A percentile compares a stretch with the other conserved stretches of the same genome.
Conservation (phyloP, 2,329 filamentous ascomycete species). For the Alternaria viburni region DNA sequence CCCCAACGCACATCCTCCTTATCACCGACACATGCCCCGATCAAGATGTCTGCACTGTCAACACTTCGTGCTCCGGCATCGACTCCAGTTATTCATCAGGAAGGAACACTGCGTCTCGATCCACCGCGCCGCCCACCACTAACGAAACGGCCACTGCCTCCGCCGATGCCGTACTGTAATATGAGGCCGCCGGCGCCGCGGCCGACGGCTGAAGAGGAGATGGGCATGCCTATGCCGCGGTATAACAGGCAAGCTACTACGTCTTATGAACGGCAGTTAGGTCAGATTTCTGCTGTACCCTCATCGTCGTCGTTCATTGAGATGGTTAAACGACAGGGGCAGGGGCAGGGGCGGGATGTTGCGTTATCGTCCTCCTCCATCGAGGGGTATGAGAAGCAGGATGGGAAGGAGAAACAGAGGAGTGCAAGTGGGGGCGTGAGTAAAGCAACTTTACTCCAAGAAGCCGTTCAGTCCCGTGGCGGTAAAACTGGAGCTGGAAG, state of each 20-base stretch:
- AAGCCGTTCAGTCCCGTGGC: not conserved
- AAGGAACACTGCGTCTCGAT: not conserved
- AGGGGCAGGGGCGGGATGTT: no score
- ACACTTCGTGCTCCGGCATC: no score
- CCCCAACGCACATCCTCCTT: not conserved
- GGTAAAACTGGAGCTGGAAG: no score
- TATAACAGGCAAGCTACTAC: not conserved
- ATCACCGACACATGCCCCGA: not conserved
- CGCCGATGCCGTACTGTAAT: not conserved
- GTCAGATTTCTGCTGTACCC: not conserved
- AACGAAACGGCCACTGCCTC: accelerated
- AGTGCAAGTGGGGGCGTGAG: not conserved
- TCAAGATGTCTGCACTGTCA: not conserved
- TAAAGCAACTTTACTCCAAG: not conserved
- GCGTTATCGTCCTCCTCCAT: not conserved
- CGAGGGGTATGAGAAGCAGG: not conserved
- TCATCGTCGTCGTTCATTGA: not conserved
- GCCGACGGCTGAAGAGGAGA: not conserved
- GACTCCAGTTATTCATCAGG: no score
- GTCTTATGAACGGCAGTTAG: not conserved
- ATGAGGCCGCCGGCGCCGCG: not conserved
- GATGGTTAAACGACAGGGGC: not conserved
- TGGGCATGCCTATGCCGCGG: not conserved
- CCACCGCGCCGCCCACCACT: not conserved
- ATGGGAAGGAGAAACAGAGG: not conserved